A percentile compares a stretch with the other conserved stretches of the same genome.
phyloP scores from a whole-genome alignment of 202 grass and related monocot species.

The Saccharum hybrid region DNA sequence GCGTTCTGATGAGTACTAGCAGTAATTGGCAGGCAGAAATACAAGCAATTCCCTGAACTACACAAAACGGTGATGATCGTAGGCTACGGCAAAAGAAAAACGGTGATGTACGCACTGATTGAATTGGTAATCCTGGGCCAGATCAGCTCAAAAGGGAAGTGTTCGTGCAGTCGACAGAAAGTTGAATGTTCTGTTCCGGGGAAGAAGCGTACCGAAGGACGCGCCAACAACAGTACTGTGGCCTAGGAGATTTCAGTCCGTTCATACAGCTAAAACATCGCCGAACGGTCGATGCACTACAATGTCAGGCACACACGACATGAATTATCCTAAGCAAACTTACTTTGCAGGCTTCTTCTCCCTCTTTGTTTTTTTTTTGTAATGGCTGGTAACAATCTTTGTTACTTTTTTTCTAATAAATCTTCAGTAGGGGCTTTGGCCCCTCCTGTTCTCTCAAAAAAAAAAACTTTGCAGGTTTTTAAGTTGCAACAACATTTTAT shows the following conservation, averaged over 20 bases:
- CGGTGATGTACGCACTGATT: neutral
- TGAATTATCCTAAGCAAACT: too few species aligned
- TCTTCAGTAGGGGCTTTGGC: too few species aligned
- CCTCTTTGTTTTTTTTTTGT: too few species aligned
- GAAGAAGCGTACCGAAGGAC: constrained; percentile 11
- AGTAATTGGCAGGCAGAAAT: too few species aligned
- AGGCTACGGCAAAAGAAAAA: neutral
- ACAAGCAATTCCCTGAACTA: neutral
- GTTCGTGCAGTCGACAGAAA: neutral
- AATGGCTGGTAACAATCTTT: too few species aligned
- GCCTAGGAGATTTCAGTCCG: constrained; percentile 1
- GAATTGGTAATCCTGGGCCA: neutral
- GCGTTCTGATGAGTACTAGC: too few species aligned
- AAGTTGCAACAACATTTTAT: too few species aligned
- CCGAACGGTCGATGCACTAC: neutral
- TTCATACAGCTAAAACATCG: constrained; percentile 10
- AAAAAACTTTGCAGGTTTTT: too few species aligned
- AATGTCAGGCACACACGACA: too few species aligned
- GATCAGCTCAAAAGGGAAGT: neutral
- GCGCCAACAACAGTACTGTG: neutral
- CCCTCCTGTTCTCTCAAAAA: too few species aligned
- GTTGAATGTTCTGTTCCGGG: neutral
- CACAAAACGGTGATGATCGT: neutral
- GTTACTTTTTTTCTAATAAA: too few species aligned
- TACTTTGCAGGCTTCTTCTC: too few species aligned